Evolutionary conservation across 495 filamentous ascomycete species (phyloP).

Genomic region (Aspergillus sclerotioniger): DNA sequence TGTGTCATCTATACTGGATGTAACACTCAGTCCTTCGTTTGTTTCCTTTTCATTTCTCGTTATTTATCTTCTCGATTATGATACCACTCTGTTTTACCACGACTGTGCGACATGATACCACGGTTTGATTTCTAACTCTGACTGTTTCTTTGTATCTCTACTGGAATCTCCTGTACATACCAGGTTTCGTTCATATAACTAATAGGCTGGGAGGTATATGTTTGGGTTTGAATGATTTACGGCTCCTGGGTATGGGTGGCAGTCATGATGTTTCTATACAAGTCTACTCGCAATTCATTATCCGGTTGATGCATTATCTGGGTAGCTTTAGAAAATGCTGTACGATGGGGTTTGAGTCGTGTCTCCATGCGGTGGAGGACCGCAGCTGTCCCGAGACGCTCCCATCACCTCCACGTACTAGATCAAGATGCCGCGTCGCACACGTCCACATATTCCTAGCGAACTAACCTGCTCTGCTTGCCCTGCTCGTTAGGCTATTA

Average conservation of each 20-base stretch:
- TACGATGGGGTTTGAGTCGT: too few relatives aligned
- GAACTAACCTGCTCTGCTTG: too few relatives aligned
- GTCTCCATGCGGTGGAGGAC: too few relatives aligned
- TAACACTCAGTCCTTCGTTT: slow-evolving; percentile 1
- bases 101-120: slow-evolving; percentile 44
- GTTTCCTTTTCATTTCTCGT: slow-evolving; percentile 10
- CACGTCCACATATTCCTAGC: too few relatives aligned
- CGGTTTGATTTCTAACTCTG: slow-evolving; percentile 30
- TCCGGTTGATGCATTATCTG: neutral
- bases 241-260: slow-evolving; percentile 9
- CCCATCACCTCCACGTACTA: too few relatives aligned
- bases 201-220: neutral
- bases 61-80: slow-evolving; percentile 26
- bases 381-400: too few relatives aligned
- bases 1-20: slow-evolving; percentile 9
- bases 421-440: too few relatives aligned
- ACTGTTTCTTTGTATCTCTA: slow-evolving; percentile 22
- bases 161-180: slow-evolving; percentile 8
- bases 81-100: slow-evolving; percentile 50
- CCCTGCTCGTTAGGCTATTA: too few relatives aligned
- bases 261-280: slow-evolving; percentile 3
- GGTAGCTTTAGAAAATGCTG: too few relatives aligned
- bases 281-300: neutral
- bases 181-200: neutral
- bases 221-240: slow-evolving; percentile 11